Evolutionary conservation across 169 alveolate species (phyloP).

Genomic region (Hepatocystis sp.): DNA sequence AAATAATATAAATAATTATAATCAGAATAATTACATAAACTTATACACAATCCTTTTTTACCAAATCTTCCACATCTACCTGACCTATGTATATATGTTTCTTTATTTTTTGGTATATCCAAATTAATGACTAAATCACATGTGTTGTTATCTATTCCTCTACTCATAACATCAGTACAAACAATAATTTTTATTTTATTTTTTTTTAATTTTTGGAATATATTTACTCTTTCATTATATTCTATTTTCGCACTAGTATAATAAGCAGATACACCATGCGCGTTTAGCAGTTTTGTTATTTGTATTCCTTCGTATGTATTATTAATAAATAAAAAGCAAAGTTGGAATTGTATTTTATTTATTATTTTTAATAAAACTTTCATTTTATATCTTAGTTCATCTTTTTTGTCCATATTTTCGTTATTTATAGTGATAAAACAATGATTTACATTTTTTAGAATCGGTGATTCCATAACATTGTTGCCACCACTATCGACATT

Average conservation of each 20-base stretch:
- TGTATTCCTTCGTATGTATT: conserved; percentile 63
- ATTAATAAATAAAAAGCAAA: conserved; percentile 45
- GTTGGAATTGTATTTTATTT: conserved; percentile 29
- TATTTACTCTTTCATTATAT: conserved; percentile 75
- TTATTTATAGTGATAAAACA: conserved; percentile 50
- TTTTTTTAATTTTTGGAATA: conserved; percentile 29
- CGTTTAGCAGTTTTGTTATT: conserved; percentile 63
- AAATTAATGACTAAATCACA: conserved; percentile 92
- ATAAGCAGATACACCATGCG: conserved; percentile 74
- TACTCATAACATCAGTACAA: conserved; percentile 92
- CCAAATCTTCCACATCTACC: conserved; percentile 93
- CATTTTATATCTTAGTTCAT: conserved; percentile 52
- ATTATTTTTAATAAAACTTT: conserved; percentile 33
- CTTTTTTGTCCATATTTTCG: conserved; percentile 35
- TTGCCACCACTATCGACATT: neutral
- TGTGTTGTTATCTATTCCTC: conserved; percentile 92
- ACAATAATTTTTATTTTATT: conserved; percentile 84
- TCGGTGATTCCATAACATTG: conserved; percentile 9
- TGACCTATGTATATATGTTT: conserved; percentile 91
- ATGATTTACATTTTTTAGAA: conserved; percentile 21
- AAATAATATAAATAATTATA: conserved; percentile 42
- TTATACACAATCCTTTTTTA: conserved; percentile 87
- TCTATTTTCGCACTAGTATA: conserved; percentile 80
- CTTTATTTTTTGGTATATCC: conserved; percentile 90
- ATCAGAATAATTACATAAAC: conserved; percentile 78